Evolutionary conservation across 1,284 basidiomycete species (phyloP).

Genomic region (Moesziomyces parantarcticus): DNA sequence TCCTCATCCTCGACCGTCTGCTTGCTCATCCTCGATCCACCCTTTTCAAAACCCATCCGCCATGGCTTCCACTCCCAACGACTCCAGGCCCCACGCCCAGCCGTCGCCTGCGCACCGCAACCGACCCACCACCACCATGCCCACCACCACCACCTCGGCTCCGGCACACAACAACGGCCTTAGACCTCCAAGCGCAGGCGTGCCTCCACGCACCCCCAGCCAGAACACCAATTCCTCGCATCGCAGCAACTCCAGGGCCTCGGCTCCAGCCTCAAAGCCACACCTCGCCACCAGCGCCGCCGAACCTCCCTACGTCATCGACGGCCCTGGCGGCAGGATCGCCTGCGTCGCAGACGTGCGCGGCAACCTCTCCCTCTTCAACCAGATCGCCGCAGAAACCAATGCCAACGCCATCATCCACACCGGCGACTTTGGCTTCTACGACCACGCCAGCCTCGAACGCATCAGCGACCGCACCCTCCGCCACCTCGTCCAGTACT

Average conservation of each 20-base stretch:
- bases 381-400: conserved; percentile 90
- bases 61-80: conserved; percentile 35
- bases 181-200: conserved; percentile 22
- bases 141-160: conserved; percentile 13
- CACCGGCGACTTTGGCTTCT: conserved; percentile 99
- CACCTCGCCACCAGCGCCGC: conserved; percentile 13
- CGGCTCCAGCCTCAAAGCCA: conserved; percentile 16
- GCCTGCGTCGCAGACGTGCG: conserved; percentile 95
- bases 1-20: conserved; percentile 3
- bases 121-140: conserved; percentile 19
- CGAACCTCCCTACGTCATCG: conserved; percentile 56
- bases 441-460: conserved; percentile 83
- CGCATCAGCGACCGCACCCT: conserved; percentile 91
- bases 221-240: conserved; percentile 27
- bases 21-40: conserved; percentile 2
- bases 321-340: conserved; percentile 76
- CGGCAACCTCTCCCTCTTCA: conserved; percentile 80
- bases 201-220: conserved; percentile 24
- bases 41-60: conserved; percentile 4
- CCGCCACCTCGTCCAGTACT: conserved; percentile 95
- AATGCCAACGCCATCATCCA: conserved; percentile 85
- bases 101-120: conserved; percentile 29
- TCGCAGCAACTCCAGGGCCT: conserved; percentile 38
- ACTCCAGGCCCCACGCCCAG: conserved; percentile 22
- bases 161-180: conserved; percentile 20